phyloP scores from a whole-genome alignment of 2,329 filamentous ascomycete genomes.

The Aspergillus luchuensis region DNA sequence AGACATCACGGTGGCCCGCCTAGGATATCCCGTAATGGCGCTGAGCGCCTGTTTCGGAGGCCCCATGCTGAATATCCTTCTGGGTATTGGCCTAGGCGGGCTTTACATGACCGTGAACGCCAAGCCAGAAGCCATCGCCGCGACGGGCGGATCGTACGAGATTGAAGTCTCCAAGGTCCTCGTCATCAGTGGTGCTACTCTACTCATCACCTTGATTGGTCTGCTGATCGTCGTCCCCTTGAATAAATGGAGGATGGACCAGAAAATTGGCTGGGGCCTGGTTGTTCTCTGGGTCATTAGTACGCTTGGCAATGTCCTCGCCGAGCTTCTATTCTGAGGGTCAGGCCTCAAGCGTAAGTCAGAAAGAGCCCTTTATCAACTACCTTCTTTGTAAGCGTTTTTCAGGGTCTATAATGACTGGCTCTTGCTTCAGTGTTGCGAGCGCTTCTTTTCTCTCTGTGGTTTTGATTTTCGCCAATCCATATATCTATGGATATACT shows the following conservation, averaged over 20 bases:
- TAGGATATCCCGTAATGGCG: constrained; percentile 97
- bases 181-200: constrained; percentile 79
- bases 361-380: too few species aligned
- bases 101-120: constrained; percentile 78
- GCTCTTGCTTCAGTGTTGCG: not conserved
- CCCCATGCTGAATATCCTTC: constrained; percentile 93
- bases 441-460: not conserved
- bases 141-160: constrained; percentile 63
- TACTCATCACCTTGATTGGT: constrained; percentile 76
- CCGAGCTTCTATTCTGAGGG: constrained; percentile 62
- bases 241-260: constrained; percentile 84
- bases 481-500: not conserved
- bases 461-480: not conserved
- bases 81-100: constrained; percentile 90
- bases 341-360: not conserved
- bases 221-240: constrained; percentile 78
- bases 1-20: constrained; percentile 87
- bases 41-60: constrained; percentile 94
- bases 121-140: constrained; percentile 16
- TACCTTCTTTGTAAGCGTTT: too few species aligned
- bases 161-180: constrained; percentile 84
- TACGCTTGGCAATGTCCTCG: constrained; percentile 76
- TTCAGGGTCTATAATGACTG: not conserved
- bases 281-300: constrained; percentile 79
- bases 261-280: constrained; percentile 76